Base-by-base conservation (phyloP, 176 grass and related monocot genomes). In the Carex cristatella region DNA sequence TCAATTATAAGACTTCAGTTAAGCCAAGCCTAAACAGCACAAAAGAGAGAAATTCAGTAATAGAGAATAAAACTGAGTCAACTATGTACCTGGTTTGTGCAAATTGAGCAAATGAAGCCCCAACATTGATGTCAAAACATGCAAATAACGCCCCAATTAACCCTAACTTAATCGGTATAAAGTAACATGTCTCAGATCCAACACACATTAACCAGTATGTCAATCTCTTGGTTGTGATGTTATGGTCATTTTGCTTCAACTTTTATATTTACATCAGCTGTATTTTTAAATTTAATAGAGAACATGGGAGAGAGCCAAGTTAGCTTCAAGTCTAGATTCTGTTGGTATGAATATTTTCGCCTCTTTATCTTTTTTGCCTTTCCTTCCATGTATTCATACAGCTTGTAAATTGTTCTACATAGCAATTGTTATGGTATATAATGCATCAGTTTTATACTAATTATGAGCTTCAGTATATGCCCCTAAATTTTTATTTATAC, bases 291-390 rank as follows among this genome's bases (percentile, higher is more conserved):
- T 10, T 84, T 79, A 28, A 67, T 87, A 95, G 96, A 95, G 93
- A 91, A 95, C 93, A 68, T 99, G 96, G 96, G 93, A 99, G 85
- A 92, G 96, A 89, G 96, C 94, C 62, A 95, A 87, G 86, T 65
- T 92, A 83, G 93, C 96, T 44, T 89, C 93, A 69, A 94, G 83
- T n/a, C 74, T 95, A 53, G 90, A 94, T n/a, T 86, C 87, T 89
- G 88, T 95, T 86, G 91, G 93, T 99, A 92, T 2, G 35, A 13
- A 63, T 35, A 5, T 37, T 58, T 69, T 60, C 4, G 35, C 38
- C 38, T 13, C 10, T 42, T 57, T 66, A 82, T 82, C 42, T 82
- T 65, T 5, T 65, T 89, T 7, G 4, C 5, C 18, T 65, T 81
- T 28, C 49, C 2, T 69, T 80, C 28, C 37, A 49, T 10, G 8